phyloP scores from a whole-genome alignment of 208 protist genomes.

The Trichomonas gallinae region DNA sequence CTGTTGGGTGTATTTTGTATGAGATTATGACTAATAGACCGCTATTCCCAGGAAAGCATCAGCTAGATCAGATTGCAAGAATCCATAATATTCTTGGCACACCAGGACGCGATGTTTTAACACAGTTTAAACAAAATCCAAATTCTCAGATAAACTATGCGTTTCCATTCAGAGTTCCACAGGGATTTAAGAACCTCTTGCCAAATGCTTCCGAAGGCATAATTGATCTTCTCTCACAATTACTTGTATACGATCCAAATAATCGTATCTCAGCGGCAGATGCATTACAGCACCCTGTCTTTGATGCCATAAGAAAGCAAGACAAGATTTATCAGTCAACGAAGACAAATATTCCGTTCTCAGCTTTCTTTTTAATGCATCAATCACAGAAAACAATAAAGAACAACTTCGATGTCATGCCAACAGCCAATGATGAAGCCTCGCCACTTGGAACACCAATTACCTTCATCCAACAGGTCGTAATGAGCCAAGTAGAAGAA shows the following conservation, averaged over 20 bases:
- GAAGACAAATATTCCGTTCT: neutral
- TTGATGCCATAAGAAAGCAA: neutral
- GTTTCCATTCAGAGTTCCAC: neutral
- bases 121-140: neutral
- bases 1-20: conserved; percentile 7
- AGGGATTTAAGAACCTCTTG: neutral
- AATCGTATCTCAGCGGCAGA: neutral
- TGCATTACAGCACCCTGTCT: neutral
- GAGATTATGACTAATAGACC: neutral
- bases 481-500: neutral
- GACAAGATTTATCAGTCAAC: neutral
- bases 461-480: neutral
- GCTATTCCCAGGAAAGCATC: conserved; percentile 15
- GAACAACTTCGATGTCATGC: no score
- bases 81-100: neutral
- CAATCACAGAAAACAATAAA: neutral
- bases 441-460: neutral
- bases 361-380: neutral
- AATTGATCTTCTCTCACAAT: neutral
- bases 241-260: neutral
- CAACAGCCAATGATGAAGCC: neutral
- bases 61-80: neutral
- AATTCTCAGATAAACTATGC: neutral
- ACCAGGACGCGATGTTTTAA: neutral
- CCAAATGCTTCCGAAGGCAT: neutral